phyloP scores from a whole-genome alignment of 306 rosid genomes.

The Calophaca sinica region DNA sequence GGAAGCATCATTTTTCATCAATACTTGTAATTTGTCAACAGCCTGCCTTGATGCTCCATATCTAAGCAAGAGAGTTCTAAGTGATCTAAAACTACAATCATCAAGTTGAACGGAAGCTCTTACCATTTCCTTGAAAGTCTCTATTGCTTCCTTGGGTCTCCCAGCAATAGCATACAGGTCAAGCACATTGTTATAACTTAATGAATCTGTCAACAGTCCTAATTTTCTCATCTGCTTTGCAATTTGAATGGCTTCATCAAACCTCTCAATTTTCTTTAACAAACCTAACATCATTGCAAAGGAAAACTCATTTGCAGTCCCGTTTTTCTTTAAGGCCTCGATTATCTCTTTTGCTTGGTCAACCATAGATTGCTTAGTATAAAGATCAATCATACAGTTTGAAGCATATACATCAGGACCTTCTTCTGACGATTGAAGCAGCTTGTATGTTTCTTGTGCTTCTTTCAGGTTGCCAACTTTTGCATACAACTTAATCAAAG shows the following conservation, averaged over 20 bases:
- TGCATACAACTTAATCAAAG: conserved; percentile 85
- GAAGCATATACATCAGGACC: conserved; percentile 76
- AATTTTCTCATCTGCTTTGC: conserved; percentile 75
- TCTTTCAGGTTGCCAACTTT: conserved; percentile 75
- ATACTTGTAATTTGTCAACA: conserved; percentile 66
- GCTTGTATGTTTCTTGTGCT: conserved; percentile 76
- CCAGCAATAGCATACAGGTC: conserved; percentile 75
- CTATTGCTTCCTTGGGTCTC: conserved; percentile 71
- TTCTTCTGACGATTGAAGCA: conserved; percentile 67
- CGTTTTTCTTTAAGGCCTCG: conserved; percentile 62
- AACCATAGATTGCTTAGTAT: conserved; percentile 73
- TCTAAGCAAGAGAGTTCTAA: conserved; percentile 69
- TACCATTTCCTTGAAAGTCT: conserved; percentile 67
- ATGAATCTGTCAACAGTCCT: conserved; percentile 60
- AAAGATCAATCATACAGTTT: conserved; percentile 88
- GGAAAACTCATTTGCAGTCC: conserved; percentile 84
- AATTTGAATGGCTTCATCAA: conserved; percentile 71
- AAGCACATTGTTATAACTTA: conserved; percentile 79
- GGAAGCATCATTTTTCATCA: conserved; percentile 57
- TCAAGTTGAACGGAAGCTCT: conserved; percentile 61
- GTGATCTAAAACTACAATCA: conserved; percentile 69
- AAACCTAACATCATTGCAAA: conserved; percentile 82
- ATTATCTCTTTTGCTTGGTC: conserved; percentile 75
- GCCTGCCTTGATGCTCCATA: conserved; percentile 82
- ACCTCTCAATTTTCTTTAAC: conserved; percentile 74